Evolutionary conservation across 176 grass and related monocot genomes (phyloP).

Genomic region (Puccinellia tenuiflora): DNA sequence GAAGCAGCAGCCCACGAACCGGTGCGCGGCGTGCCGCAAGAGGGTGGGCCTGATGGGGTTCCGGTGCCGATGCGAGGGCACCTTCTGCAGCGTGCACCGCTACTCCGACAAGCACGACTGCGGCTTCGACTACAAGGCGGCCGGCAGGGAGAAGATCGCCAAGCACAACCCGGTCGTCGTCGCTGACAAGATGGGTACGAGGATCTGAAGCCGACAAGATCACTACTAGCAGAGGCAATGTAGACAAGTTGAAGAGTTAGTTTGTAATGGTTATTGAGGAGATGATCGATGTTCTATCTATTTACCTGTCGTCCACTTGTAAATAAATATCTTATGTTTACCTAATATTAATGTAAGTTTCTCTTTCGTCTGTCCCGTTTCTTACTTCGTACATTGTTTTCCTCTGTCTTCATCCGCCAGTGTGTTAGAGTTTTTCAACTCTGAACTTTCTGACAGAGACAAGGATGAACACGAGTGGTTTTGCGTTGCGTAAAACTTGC

Average conservation of each 20-base stretch:
- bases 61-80: constrained; percentile 53
- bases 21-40: constrained; percentile 52
- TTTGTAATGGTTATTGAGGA: background rate
- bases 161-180: constrained; percentile 39
- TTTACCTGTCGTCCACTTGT: background rate
- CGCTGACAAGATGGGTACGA: constrained; percentile 39
- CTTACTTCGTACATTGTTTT: too few species aligned
- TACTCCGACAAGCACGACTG: constrained; percentile 46
- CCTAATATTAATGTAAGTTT: too few species aligned
- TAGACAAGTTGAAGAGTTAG: background rate
- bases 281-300: background rate
- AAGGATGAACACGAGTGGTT: too few species aligned
- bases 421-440: too few species aligned
- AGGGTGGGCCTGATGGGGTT: constrained; percentile 58
- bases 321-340: too few species aligned
- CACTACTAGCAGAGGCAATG: background rate
- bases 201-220: constrained; percentile 22
- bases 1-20: background rate
- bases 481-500: too few species aligned
- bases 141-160: constrained; percentile 35
- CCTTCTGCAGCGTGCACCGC: constrained; percentile 45
- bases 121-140: constrained; percentile 51
- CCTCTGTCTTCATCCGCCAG: too few species aligned
- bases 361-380: too few species aligned
- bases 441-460: too few species aligned